Percentiles rank a stretch among this genome's conserved stretches.
Evolutionary conservation across 371 early-diverging fungal species (phyloP).

Genomic region (Mortierella sp.): DNA sequence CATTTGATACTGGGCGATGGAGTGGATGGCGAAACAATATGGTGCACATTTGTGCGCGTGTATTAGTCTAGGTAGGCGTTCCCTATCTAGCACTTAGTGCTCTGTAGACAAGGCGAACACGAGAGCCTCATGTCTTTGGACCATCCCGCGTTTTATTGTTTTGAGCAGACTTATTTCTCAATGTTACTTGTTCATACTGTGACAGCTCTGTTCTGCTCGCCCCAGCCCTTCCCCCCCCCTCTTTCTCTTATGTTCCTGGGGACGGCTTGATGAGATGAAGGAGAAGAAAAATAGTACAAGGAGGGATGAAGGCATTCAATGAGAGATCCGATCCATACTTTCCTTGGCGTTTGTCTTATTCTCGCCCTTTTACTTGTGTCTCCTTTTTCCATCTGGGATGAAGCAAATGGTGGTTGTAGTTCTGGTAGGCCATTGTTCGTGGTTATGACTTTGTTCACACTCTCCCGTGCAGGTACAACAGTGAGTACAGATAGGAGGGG

Average conservation of each 20-base stretch:
- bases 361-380: neutral
- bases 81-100: neutral
- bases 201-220: neutral
- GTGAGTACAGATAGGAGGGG: neutral
- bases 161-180: neutral
- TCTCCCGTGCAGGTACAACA: conserved; percentile 7
- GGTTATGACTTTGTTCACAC: neutral
- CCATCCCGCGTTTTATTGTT: neutral
- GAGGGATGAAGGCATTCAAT: neutral
- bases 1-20: neutral
- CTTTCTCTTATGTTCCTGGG: neutral
- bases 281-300: neutral
- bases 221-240: neutral
- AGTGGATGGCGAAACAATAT: neutral
- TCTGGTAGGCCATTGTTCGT: neutral
- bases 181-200: neutral
- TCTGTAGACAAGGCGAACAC: neutral
- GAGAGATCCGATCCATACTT: neutral
- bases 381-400: conserved; percentile 14
- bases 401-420: neutral
- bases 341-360: conserved; percentile 1
- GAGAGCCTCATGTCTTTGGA: neutral
- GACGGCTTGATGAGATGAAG: conserved; percentile 3
- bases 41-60: neutral
- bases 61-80: neutral